A percentile compares a stretch with the other conserved stretches of the same genome.
Conservation (phyloP, 1,139 yeast species). For the Hyphopichia fennica region DNA sequence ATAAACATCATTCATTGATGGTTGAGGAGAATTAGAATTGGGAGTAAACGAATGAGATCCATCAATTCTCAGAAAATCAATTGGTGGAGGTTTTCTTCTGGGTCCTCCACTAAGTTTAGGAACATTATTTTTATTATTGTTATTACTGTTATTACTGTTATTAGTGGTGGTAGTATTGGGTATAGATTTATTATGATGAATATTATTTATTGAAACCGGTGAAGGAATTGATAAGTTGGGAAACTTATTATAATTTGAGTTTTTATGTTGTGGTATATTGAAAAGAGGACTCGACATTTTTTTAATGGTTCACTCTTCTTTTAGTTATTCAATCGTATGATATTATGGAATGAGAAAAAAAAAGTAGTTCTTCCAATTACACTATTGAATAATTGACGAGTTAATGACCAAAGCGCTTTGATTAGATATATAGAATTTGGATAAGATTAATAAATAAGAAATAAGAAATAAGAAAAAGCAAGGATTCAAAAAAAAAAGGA, state of each 20-base stretch:
- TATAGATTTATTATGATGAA: not conserved
- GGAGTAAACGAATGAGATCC: slow-evolving; percentile 27
- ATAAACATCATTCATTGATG: not conserved
- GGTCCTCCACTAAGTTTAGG: not conserved
- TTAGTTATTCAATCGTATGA: too few species aligned
- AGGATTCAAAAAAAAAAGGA: too few species aligned
- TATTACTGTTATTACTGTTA: not conserved
- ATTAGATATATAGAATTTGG: too few species aligned
- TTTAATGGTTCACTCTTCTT: too few species aligned
- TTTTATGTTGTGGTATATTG: slow-evolving; percentile 17
- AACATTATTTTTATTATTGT: not conserved
- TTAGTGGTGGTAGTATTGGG: not conserved
- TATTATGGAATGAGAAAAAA: too few species aligned
- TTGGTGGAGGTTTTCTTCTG: slow-evolving; percentile 46
- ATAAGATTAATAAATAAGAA: too few species aligned
- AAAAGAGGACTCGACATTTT: slow-evolving; percentile 15
- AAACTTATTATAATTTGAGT: slow-evolving; percentile 15
- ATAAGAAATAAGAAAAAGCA: too few species aligned
- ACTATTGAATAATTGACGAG: too few species aligned
- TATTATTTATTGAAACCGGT: slow-evolving; percentile 15
- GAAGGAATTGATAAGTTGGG: slow-evolving; percentile 28
- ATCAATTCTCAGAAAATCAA: slow-evolving; percentile 36
- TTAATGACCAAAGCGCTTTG: too few species aligned
- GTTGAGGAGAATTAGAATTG: slow-evolving; percentile 4
- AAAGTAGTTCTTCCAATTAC: not conserved